Conservation (phyloP, 768 basidiomycete species). For the Russula earlei region DNA sequence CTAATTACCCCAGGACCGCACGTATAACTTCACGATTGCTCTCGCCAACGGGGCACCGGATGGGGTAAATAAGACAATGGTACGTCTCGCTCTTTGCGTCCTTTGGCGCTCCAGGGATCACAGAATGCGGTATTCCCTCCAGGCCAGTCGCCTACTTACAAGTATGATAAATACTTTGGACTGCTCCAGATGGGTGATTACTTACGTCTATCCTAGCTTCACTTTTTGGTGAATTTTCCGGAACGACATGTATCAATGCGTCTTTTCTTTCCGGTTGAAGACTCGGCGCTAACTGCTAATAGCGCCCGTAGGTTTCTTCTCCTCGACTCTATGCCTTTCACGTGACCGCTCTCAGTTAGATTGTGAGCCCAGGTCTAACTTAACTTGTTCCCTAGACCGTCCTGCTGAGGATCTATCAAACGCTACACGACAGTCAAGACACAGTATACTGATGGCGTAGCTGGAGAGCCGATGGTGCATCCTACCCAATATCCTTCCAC, state of each 20-base stretch:
- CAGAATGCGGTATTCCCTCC: slow-evolving; percentile 49
- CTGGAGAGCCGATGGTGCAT: slow-evolving; percentile 40
- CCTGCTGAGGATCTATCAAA: neutral
- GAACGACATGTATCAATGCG: slow-evolving; percentile 42
- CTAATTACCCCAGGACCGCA: slow-evolving; percentile 31
- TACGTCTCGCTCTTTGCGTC: slow-evolving; percentile 28
- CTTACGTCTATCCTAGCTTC: slow-evolving; percentile 24
- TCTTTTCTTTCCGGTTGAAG: neutral
- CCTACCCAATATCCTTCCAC: slow-evolving; percentile 28
- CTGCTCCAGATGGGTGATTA: neutral
- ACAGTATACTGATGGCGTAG: slow-evolving; percentile 41
- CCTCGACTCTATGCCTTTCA: neutral
- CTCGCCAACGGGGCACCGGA: slow-evolving; percentile 33
- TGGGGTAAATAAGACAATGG: slow-evolving; percentile 33
- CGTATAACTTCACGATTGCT: slow-evolving; percentile 35
- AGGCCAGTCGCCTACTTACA: slow-evolving; percentile 35
- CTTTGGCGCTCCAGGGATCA: slow-evolving; percentile 34
- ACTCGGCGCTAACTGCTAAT: neutral
- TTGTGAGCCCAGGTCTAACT: slow-evolving; percentile 18
- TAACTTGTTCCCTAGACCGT: neutral
- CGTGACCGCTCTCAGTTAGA: slow-evolving; percentile 8
- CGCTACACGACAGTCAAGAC: slow-evolving; percentile 18
- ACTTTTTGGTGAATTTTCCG: slow-evolving; percentile 35
- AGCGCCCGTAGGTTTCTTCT: slow-evolving; percentile 23
- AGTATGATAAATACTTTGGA: slow-evolving; percentile 19